Evolutionary conservation across 2,329 filamentous ascomycete genomes (phyloP).

Genomic region (Aspergillus alliaceus): DNA sequence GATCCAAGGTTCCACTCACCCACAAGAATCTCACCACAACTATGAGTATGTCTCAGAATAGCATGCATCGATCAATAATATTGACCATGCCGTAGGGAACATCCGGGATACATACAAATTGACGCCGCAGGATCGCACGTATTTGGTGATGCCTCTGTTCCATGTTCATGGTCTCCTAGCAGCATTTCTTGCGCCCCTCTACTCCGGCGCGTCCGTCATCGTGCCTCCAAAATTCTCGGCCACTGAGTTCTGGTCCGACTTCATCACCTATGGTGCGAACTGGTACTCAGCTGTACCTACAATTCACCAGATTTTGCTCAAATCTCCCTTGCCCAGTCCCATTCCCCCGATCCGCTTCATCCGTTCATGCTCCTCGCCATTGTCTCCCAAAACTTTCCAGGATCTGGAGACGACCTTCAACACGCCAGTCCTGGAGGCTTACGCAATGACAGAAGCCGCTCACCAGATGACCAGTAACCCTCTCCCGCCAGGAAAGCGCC

Average conservation of each 20-base stretch:
- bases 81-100: conserved; percentile 55
- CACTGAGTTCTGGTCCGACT: conserved; percentile 78
- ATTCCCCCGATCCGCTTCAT: conserved; percentile 79
- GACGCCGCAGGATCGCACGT: conserved; percentile 69
- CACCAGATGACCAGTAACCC: conserved; percentile 57
- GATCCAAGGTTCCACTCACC: conserved; percentile 67
- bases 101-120: conserved; percentile 77
- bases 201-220: conserved; percentile 74
- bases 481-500: conserved; percentile 68
- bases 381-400: conserved; percentile 78
- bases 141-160: conserved; percentile 89
- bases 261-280: conserved; percentile 71
- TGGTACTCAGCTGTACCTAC: conserved; percentile 95
- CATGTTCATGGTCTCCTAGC: conserved; percentile 88
- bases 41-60: conserved; percentile 59
- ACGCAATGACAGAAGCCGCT: conserved; percentile 89
- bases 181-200: conserved; percentile 74
- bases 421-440: conserved; percentile 83
- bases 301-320: conserved; percentile 85
- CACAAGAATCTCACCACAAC: conserved; percentile 79
- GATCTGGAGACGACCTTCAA: conserved; percentile 73
- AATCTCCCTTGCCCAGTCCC: conserved; percentile 66
- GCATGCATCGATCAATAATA: not conserved
- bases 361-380: conserved; percentile 79
- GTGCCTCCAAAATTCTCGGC: conserved; percentile 80